Percentiles rank a stretch among this genome's conserved stretches.
These are phyloP conservation scores for Forsythia suspensa DNA, from an alignment of 257 asterid species.

Conservation along the genomic window DNA sequence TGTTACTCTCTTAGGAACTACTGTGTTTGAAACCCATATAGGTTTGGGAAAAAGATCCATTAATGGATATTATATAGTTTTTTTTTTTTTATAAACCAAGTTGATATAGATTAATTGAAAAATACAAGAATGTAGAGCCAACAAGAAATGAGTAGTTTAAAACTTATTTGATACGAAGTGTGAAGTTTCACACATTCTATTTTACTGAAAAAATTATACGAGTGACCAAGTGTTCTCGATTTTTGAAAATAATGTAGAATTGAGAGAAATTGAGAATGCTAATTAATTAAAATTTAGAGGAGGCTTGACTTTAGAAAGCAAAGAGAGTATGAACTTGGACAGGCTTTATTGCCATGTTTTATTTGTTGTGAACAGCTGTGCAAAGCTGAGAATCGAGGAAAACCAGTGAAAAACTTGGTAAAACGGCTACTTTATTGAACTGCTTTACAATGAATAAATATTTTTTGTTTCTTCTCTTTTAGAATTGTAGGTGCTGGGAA, in stretches of 20 bases:
- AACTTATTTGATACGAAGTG: too few species aligned
- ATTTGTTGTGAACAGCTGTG: constrained; percentile 1
- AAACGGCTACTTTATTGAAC: neutral
- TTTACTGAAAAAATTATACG: neutral
- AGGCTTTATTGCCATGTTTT: neutral
- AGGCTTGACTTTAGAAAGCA: neutral
- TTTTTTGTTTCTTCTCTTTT: too few species aligned
- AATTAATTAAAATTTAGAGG: neutral
- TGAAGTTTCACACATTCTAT: too few species aligned
- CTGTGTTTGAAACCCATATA: too few species aligned
- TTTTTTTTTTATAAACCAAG: too few species aligned
- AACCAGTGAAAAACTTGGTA: neutral
- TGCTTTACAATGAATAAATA: neutral
- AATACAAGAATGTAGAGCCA: too few species aligned
- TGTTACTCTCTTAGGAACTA: too few species aligned
- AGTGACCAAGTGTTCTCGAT: neutral
- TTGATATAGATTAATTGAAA: too few species aligned
- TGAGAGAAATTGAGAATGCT: neutral
- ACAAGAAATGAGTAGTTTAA: too few species aligned
- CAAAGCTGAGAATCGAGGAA: neutral
- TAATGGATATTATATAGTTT: too few species aligned
- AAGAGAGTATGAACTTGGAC: neutral
- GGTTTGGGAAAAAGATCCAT: too few species aligned
- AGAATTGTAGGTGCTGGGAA: neutral
- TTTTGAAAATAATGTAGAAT: neutral